These are phyloP conservation scores for Hypocreales sp. DNA, from an alignment of 2,329 filamentous ascomycete species.

Conservation along the genomic window DNA sequence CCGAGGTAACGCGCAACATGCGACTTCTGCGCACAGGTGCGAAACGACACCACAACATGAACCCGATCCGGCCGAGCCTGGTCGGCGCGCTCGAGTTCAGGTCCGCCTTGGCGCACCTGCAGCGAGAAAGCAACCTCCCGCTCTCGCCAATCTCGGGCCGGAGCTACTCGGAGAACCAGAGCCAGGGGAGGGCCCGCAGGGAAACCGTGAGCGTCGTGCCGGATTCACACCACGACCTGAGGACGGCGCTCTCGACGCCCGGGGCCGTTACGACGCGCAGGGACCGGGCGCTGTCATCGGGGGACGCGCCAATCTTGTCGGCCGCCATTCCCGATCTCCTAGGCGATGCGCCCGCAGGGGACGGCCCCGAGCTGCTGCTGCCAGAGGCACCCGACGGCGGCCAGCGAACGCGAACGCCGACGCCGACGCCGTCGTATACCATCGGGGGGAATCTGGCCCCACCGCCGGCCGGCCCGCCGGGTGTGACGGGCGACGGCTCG, in stretches of 20 bases:
- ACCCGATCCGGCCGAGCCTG: constrained; percentile 79
- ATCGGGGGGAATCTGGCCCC: constrained; percentile 25
- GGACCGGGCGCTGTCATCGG: constrained; percentile 30
- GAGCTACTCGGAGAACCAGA: constrained; percentile 26
- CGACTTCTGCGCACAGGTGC: constrained; percentile 53
- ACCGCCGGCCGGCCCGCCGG: constrained; percentile 17
- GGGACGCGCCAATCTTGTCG: constrained; percentile 15
- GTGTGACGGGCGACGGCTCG: constrained; percentile 1
- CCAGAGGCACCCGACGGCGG: constrained; percentile 7
- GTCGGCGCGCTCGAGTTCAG: constrained; percentile 90
- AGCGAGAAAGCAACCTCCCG: constrained; percentile 64
- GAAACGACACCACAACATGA: constrained; percentile 52
- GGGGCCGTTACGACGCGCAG: constrained; percentile 5
- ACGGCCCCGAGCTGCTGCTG: background rate
- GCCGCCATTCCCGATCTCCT: constrained; percentile 6
- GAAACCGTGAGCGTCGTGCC: constrained; percentile 12
- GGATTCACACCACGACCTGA: constrained; percentile 5
- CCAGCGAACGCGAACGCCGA: constrained; percentile 12
- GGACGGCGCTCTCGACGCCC: constrained; percentile 2
- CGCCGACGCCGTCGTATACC: constrained; percentile 16
- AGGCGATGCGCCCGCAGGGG: constrained; percentile 1
- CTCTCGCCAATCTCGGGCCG: constrained; percentile 53
- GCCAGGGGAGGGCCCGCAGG: constrained; percentile 10
- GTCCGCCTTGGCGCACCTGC: constrained; percentile 74
- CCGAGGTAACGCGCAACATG: constrained; percentile 89